Evolutionary conservation across 805 yeast genomes (phyloP), one percentile per base, ranked within the genome.

Genomic region (Candida ortonii): DNA sequence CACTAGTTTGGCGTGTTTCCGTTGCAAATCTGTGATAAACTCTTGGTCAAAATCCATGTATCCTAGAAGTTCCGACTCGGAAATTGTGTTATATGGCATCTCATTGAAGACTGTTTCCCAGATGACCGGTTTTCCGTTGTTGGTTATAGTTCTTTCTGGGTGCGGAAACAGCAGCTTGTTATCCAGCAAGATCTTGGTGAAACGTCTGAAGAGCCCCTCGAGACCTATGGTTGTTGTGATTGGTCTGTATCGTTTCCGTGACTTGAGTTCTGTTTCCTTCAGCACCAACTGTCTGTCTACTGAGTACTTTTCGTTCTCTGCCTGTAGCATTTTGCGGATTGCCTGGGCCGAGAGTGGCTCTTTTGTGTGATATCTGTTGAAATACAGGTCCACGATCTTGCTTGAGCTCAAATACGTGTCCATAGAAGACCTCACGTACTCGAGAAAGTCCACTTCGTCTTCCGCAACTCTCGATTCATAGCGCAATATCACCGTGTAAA

Each of bases 1-100:
- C 13, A 74, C 64, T 7, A 76, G 70, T 26, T 52, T 50, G 7
- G 46, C 35, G 55, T 81, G 87, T 13, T 78, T 68, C 11, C 47
- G 39, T 11, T 50, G 64, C 62, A 81, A 59, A 33, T 67, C 66
- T 1, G 45, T 43, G 12, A 76, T 48, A 44, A 78, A 80, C 1
- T 58, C 57, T 2, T 59, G 59, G 16, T 60, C 47, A 33, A 57
- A 57, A 8, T 41, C 29, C 59, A 57, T 50, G 12, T 42, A 36
- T 5, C 38, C 32, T 7, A 23, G 10, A 8, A 44, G 24, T 3
- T 28, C 25, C 5, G 33, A 18, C 26, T 49, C 50, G 4, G 47
- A 39, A 5, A 49, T 12, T 3, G 41, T 29, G 22, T 44, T 41
- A 32, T 34, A 31, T 2, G 50, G 47, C 9, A 28, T 18, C 18